Percentiles rank a stretch among this genome's conserved stretches.
Evolutionary conservation across 192 early-diverging fungal genomes (phyloP).

Genomic region (Umbelopsis sp.): DNA sequence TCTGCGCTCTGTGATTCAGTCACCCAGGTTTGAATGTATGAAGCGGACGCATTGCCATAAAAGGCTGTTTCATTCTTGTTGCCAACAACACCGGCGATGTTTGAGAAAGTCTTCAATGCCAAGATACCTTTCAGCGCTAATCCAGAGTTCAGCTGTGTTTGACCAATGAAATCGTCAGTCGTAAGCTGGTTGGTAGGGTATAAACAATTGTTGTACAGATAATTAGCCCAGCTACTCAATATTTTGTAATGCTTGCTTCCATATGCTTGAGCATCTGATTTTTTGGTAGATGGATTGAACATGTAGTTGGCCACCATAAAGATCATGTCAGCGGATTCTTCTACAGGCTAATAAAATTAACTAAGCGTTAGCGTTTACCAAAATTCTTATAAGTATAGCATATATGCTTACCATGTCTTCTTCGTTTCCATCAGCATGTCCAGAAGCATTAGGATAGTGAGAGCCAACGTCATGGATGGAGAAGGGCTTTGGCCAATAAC

Average conservation of each 20-base stretch:
- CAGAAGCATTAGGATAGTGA: slow-evolving; percentile 20
- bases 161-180: slow-evolving; percentile 16
- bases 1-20: slow-evolving; percentile 5
- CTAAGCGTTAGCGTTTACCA: neutral
- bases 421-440: slow-evolving; percentile 4
- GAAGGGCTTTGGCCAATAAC: slow-evolving; percentile 3
- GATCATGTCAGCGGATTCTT: slow-evolving; percentile 18
- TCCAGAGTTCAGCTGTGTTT: neutral
- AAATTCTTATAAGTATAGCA: too few species aligned
- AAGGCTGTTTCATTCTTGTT: neutral
- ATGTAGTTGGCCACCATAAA: slow-evolving; percentile 16
- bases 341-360: neutral
- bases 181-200: slow-evolving; percentile 15
- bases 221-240: slow-evolving; percentile 11
- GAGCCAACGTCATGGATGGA: slow-evolving; percentile 13
- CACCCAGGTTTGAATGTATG: slow-evolving; percentile 6
- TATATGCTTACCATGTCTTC: slow-evolving; percentile 8
- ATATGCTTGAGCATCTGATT: neutral
- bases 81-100: slow-evolving; percentile 6
- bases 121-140: slow-evolving; percentile 13
- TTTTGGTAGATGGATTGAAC: neutral
- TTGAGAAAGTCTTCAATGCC: neutral
- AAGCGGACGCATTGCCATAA: neutral
- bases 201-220: slow-evolving; percentile 8
- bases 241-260: neutral